Conservation (phyloP, 169 alveolate species). For the Theileria orientalis region DNA sequence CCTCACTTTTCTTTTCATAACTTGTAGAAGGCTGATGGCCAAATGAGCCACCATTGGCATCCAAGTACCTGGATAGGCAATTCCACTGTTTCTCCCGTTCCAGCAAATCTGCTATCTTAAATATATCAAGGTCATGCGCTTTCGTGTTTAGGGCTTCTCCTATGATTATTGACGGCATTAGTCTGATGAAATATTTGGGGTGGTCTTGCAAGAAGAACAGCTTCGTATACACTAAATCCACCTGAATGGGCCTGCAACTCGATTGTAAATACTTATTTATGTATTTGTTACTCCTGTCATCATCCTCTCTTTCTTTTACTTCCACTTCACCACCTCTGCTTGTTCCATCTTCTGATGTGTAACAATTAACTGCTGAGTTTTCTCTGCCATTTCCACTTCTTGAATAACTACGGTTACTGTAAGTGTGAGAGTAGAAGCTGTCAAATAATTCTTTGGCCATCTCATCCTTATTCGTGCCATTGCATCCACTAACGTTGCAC, state of each 20-base stretch:
- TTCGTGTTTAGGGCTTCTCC: constrained; percentile 11
- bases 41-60: background rate
- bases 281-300: background rate
- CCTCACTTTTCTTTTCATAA: constrained; percentile 6
- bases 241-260: background rate
- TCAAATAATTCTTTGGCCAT: no score
- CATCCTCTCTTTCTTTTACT: background rate
- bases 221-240: constrained; percentile 17
- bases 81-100: background rate
- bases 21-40: no score
- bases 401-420: no score
- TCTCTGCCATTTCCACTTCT: no score
- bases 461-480: no score
- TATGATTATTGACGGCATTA: constrained; percentile 26
- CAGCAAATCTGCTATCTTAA: constrained; percentile 40
- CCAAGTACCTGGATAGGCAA: constrained; percentile 3
- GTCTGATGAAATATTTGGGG: constrained; percentile 15
- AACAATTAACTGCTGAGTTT: no score
- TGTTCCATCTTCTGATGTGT: no score
- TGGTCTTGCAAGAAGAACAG: constrained; percentile 42
- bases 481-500: no score
- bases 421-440: no score
- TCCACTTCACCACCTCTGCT: no score
- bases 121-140: background rate
- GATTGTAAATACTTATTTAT: background rate